Base-by-base conservation (phyloP, 192 early-diverging fungal species). In the Funneliformis geosporum region DNA sequence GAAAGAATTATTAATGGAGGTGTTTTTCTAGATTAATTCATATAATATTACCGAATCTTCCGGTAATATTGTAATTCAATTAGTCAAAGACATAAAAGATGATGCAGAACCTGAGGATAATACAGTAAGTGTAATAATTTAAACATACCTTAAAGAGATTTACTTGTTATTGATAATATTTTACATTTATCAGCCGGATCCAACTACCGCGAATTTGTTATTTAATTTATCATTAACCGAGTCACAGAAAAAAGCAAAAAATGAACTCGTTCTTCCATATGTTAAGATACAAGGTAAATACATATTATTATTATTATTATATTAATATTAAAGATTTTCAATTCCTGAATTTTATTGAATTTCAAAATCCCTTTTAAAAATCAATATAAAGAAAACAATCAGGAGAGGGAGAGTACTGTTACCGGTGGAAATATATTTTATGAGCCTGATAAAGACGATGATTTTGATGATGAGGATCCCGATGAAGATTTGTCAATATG, bases 401-500 rank as follows among this genome's bases (percentile, higher is more conserved):
- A 46, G 12, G 59, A 47, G 38, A 38, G 11, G 12, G 59, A 47
- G 38, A 38, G 11, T 43, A 60, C 46, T 60, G 68, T 23, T 23
- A 73, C 38, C 61, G 84, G 83, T 59, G 92, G 90, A 12, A 87
- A 90, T 28, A 91, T 95, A 74, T 90, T 88, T 73, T 97, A 97
- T 82, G 91, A 94, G 69, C 91, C 93, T 25, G 96, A 96, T 80
- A 92, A 91, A 16, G 89, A 88, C 8, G 95, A 97, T 76, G 96
- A 97, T 79, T 94, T 93, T 88, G 96, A 97, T 82, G 90, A 92
- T 43, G 96, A 96, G 68, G 95, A 97, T 81, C 94, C 94, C 9
- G 95, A 97, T 83, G 95, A 94, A 69, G 95, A 97, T 86, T 87
- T 97, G 44, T 92, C 93, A 72, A 94, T 97, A 71, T 97, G 86